These are phyloP conservation scores for Sporopachydermia quercuum DNA, from an alignment of 805 yeast species.

Conservation along the genomic window DNA sequence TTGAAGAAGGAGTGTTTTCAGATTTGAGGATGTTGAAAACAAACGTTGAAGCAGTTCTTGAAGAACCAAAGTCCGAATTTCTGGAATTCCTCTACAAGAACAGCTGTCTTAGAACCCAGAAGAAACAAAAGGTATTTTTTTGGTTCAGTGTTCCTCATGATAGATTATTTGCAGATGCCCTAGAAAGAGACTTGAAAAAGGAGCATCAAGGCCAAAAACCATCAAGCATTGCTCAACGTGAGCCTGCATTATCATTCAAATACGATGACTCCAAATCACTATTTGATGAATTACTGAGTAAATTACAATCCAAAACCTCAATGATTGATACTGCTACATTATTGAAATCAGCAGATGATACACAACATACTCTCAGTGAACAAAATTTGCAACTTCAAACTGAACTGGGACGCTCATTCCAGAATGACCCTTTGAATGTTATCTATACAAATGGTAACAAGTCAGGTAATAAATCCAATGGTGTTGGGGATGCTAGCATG, in stretches of 20 bases:
- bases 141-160: conserved; percentile 97
- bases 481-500: no score
- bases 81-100: conserved; percentile 73
- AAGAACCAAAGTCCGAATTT: conserved; percentile 74
- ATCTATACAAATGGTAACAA: no score
- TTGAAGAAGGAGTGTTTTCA: conserved; percentile 91
- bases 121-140: conserved; percentile 90
- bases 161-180: conserved; percentile 78
- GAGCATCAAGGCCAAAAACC: conserved; percentile 45
- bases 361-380: neutral
- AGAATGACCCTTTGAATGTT: no score
- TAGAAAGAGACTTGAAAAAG: conserved; percentile 80
- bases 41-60: conserved; percentile 77
- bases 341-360: neutral
- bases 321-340: neutral
- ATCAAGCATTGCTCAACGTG: conserved; percentile 57
- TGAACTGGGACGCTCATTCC: no score
- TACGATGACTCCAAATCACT: conserved; percentile 30
- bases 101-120: conserved; percentile 82
- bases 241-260: conserved; percentile 68
- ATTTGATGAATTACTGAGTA: neutral
- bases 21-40: conserved; percentile 78
- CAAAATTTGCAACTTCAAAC: neutral
- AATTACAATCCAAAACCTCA: neutral
- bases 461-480: no score